Base-by-base conservation (phyloP, 2,329 filamentous ascomycete species). In the Calonectria naviculata region DNA sequence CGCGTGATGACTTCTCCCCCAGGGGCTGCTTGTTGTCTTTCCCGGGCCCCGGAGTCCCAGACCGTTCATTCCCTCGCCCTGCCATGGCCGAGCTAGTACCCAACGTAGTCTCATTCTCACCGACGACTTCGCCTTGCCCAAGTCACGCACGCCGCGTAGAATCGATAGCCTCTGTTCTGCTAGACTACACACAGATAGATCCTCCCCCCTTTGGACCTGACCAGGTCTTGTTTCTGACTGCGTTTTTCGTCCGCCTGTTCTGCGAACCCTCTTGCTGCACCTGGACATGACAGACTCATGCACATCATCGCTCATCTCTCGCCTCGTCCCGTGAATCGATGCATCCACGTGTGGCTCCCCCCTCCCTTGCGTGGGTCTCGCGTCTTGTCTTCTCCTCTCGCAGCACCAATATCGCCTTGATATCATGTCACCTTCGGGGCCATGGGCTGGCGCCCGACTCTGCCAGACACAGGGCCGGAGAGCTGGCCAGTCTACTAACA, bases 291-390 rank as follows among this genome's bases (percentile, higher is more conserved):
- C 29, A 36, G 41, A 47, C 38, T 46, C 17, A 56, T 67, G 56
- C 56, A 67, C 65, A 67, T 61, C 56, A 61, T 67, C 65, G 56
- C 31, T 41, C 64, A 29, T 61, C 36, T 26, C 56, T 61, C 56
- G 56, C 56, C 36, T 61, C 63, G 29, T 54, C 41, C 31, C 24
- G 41, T 66, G 31, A 47, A 58, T 66, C 64, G 15, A 46, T 31
- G 42, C 49, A 58, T 44, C 49, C 49, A 61, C 64, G 24, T 46
- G 52, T 47, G 65, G 15, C 65, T 46, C 26, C 52, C 31, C 52
- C 52, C 31, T 7, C 52, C 52, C 52, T 42, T 49, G 21, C 42
- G 56, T 28, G 24, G 34, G 56, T 46, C 54, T 67, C 36, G 13
- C 29, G 41, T 31, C 63, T 21, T 41, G 17, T 17, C 26, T 12